phyloP scores from a whole-genome alignment of 306 rosid species.

The Begonia loranthoides region DNA sequence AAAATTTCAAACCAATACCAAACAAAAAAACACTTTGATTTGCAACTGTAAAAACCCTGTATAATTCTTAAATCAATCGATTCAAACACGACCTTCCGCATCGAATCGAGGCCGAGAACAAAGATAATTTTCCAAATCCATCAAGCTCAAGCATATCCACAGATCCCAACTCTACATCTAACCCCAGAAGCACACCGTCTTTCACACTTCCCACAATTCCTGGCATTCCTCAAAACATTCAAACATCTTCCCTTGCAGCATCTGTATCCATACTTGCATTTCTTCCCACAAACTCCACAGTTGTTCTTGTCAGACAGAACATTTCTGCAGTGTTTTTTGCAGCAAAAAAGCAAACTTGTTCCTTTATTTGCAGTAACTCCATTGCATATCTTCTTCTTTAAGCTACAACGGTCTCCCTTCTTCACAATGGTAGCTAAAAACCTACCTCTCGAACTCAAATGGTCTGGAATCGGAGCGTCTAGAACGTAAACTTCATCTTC shows the following conservation, averaged over 20 bases:
- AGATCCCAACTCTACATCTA: background rate
- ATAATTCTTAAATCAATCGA: no score
- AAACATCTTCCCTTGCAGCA: background rate
- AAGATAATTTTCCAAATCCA: no score
- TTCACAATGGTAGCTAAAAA: background rate
- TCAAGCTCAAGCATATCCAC: slow-evolving; percentile 1
- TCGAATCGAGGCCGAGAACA: no score
- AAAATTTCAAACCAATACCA: no score
- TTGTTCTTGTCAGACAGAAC: background rate
- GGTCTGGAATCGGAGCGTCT: background rate
- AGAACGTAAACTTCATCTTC: slow-evolving; percentile 2
- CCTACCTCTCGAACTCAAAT: background rate
- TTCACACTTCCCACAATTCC: background rate
- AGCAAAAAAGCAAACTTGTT: background rate
- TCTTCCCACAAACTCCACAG: background rate
- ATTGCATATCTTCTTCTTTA: background rate
- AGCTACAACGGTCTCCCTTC: background rate
- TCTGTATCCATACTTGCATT: background rate
- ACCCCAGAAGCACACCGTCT: background rate
- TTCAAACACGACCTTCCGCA: no score
- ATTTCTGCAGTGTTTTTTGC: background rate
- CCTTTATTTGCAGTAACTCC: background rate
- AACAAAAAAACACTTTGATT: no score
- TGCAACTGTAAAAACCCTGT: no score
- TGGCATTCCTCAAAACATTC: background rate